Percentiles rank a stretch among this genome's conserved stretches.
Evolutionary conservation across 2,329 filamentous ascomycete genomes (phyloP).

Genomic region (Hansfordia pulvinata): DNA sequence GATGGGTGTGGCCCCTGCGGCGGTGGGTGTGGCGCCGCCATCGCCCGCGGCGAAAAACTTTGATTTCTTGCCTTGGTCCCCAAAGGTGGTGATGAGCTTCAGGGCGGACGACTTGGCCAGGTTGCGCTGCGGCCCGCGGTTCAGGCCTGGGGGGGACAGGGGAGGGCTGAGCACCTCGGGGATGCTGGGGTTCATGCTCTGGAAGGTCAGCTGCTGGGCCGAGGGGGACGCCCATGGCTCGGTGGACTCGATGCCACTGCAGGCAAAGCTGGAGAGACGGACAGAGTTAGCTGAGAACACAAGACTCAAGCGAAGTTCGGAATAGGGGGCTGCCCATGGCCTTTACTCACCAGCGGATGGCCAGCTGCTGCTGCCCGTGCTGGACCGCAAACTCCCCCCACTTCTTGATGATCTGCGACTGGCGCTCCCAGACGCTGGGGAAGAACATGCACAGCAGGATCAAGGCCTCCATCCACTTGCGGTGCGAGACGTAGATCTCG

Average conservation of each 20-base stretch:
- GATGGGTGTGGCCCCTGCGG: constrained; percentile 77
- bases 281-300: constrained; percentile 2
- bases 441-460: constrained; percentile 74
- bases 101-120: constrained; percentile 72
- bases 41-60: constrained; percentile 47
- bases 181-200: constrained; percentile 38
- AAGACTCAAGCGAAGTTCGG: constrained; percentile 3
- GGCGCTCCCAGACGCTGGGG: constrained; percentile 80
- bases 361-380: constrained; percentile 76
- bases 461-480: constrained; percentile 83
- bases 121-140: constrained; percentile 43
- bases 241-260: constrained; percentile 70
- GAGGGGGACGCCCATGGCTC: constrained; percentile 84
- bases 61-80: constrained; percentile 44
- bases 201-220: constrained; percentile 47
- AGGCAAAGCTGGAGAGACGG: constrained; percentile 52
- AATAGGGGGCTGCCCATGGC: background rate
- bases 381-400: constrained; percentile 91
- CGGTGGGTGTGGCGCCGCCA: constrained; percentile 59
- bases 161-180: constrained; percentile 55
- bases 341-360: constrained; percentile 56
- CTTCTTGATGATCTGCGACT: constrained; percentile 75
- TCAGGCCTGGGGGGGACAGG: constrained; percentile 57
- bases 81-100: constrained; percentile 86
- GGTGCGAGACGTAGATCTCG: constrained; percentile 88